Conservation (phyloP, 495 filamentous ascomycete genomes). For the Penicillium silybi region DNA sequence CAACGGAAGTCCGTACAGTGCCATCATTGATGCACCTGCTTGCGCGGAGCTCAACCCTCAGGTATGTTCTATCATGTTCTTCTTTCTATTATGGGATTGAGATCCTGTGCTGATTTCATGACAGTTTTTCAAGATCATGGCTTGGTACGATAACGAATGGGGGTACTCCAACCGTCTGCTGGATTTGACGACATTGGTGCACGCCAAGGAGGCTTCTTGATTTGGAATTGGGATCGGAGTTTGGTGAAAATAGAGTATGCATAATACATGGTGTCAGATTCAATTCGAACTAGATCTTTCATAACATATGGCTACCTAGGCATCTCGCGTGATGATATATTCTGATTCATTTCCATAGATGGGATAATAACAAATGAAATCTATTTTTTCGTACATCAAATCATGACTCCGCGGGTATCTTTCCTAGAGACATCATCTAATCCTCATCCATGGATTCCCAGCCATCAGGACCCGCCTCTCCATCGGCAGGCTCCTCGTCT, state of each 20-base stretch:
- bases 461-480: conserved; percentile 46
- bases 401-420: conserved; percentile 25
- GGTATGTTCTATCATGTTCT: conserved; percentile 10
- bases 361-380: conserved; percentile 2
- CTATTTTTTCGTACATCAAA: conserved; percentile 25
- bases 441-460: conserved; percentile 95
- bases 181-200: conserved; percentile 27
- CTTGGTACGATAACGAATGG: conserved; percentile 39
- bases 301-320: neutral
- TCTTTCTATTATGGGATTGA: neutral
- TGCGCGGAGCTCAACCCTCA: conserved; percentile 31
- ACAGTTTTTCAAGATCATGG: conserved; percentile 38
- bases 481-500: conserved; percentile 52
- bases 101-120: neutral
- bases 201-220: conserved; percentile 16
- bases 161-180: conserved; percentile 35
- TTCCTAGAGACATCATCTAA: conserved; percentile 26
- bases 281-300: neutral
- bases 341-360: neutral
- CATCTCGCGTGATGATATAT: neutral
- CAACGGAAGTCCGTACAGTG: conserved; percentile 28
- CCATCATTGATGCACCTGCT: conserved; percentile 29
- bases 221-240: conserved; percentile 1
- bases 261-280: neutral
- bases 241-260: neutral